These are phyloP conservation scores for Penicillium soppii DNA, from an alignment of 495 filamentous ascomycete genomes.

Conservation along the genomic window DNA sequence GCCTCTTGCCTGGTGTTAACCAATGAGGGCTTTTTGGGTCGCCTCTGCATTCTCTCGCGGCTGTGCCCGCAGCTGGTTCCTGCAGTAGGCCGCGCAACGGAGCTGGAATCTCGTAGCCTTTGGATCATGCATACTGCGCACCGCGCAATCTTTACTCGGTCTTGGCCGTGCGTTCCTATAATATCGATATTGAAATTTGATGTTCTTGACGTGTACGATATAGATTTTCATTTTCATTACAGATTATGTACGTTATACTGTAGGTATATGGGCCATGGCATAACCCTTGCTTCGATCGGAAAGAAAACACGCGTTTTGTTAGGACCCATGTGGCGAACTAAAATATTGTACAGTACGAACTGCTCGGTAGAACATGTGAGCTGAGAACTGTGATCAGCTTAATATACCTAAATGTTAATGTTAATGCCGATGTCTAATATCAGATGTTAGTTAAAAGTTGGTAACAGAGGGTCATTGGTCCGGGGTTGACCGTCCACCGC, in stretches of 20 bases:
- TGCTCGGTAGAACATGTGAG: neutral
- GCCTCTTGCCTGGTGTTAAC: neutral
- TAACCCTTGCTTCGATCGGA: conserved; percentile 7
- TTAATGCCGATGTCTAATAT: no score
- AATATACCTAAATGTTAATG: neutral
- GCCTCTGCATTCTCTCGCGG: conserved; percentile 12
- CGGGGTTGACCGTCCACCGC: conserved; percentile 8
- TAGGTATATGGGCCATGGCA: neutral
- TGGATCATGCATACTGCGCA: neutral
- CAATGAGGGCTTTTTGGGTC: neutral
- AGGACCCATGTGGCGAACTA: conserved; percentile 14
- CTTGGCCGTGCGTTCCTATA: neutral
- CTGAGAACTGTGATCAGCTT: neutral
- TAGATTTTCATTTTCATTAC: neutral
- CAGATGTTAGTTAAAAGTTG: no score
- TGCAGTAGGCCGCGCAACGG: conserved; percentile 42
- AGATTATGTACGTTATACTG: neutral
- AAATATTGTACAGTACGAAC: neutral
- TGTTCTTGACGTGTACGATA: conserved; percentile 8
- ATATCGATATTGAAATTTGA: conserved; percentile 2
- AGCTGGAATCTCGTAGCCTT: conserved; percentile 11
- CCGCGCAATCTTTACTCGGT: neutral
- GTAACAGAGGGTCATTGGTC: neutral
- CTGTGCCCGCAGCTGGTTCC: conserved; percentile 35
- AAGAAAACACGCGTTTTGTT: conserved; percentile 4